Base-by-base conservation (phyloP, 2,329 filamentous ascomycete species). In the Penicillium corylophilum region DNA sequence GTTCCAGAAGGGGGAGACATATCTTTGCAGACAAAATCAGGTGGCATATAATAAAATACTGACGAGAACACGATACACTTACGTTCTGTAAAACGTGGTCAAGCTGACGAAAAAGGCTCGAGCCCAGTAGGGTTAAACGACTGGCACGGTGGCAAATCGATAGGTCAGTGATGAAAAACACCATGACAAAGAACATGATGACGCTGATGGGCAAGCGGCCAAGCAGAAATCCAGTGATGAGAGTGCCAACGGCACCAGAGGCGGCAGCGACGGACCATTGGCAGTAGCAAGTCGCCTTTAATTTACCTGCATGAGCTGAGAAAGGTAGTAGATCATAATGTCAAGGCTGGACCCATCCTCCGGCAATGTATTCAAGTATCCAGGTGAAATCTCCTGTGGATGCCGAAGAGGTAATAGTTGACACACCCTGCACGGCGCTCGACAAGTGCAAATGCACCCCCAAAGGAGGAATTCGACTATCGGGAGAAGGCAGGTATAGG, bases 1-100 rank as follows among this genome's bases (percentile, higher is more conserved):
- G 78, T 84, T 0, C 80, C 82, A 0, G 83, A 79, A 0, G 85
- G 85, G 58, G 86, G 86, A 2, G 77, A 82, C 76, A 87, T 85
- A 64, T 88, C 84, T 79, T 85, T 83, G 4, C 79, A 15, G 54
- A 13, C 13, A 24, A 24, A 2, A 26, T 16, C 12, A n/a, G 1
- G n/a, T 26, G 13, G 13, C 13, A 16, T 24, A 26, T 42, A n/a
- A 28, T 24, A 4, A 42, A n/a, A 9, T 42, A 26, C 13, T 42
- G 35, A 38, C 35, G 16, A 18, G 2, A 9, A 13, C 22, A 18
- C 7, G n/a, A 23, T 4, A 22, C 33, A 59, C 69, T 50, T 43
- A 56, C 54, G 60, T 61, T 43, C 66, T 67, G 64, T 64, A 70
- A 12, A 65, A 59, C 15, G 62, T 71, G 26, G 70, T 48, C 1